phyloP scores from a whole-genome alignment of 768 basidiomycete species.

The Lanmaoa pseudosensibilis region DNA sequence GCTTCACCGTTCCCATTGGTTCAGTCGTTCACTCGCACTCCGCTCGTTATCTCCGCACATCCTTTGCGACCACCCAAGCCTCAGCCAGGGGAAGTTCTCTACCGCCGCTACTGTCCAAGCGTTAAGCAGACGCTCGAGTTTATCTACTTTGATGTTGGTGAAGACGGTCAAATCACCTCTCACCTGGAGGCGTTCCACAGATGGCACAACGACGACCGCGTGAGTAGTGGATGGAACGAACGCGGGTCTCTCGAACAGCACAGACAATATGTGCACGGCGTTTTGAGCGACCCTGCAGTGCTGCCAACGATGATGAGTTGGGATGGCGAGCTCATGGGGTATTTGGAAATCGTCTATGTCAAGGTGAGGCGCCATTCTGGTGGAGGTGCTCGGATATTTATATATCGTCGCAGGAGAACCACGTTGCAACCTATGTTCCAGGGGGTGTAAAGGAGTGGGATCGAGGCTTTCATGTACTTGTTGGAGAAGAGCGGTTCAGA shows the following conservation, averaged over 20 bases:
- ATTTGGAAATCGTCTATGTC: conserved; percentile 45
- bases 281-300: conserved; percentile 40
- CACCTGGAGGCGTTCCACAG: conserved; percentile 47
- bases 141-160: conserved; percentile 29
- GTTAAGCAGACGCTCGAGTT: conserved; percentile 35
- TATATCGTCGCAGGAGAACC: conserved; percentile 14
- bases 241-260: conserved; percentile 45
- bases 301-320: conserved; percentile 47
- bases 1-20: conserved; percentile 36
- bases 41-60: conserved; percentile 49
- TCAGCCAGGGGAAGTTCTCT: conserved; percentile 40
- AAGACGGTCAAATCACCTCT: conserved; percentile 8
- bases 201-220: conserved; percentile 52
- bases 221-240: conserved; percentile 48
- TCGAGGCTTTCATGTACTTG: conserved; percentile 44
- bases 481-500: conserved; percentile 48
- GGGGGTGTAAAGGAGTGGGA: conserved; percentile 34
- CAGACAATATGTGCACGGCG: conserved; percentile 37
- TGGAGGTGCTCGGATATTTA: background rate
- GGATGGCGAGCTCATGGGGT: conserved; percentile 45
- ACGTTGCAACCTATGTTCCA: conserved; percentile 26
- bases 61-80: conserved; percentile 54
- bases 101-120: conserved; percentile 35
- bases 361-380: conserved; percentile 36
- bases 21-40: conserved; percentile 44